Evolutionary conservation across 352 stramenopile species (phyloP), one percentile per base, ranked within the genome.

Genomic region (Paralagenidium karlingii): DNA sequence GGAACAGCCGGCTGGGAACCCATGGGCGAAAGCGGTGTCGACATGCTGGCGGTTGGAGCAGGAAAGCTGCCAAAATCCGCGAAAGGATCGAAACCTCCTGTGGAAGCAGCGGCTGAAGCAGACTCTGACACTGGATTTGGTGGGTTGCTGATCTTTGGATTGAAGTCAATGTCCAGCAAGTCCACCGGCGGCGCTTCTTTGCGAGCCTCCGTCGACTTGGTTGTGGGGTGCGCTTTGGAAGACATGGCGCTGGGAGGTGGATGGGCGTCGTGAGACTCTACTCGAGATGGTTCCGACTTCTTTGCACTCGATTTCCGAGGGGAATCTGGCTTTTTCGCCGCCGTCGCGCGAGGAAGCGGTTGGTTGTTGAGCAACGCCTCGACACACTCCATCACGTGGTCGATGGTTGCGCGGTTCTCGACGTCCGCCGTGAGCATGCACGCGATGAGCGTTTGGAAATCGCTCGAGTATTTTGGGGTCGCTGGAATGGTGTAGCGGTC

Each of bases 401-500:
- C 75, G 41, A 97, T 94, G 32, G 82, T 92, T 8, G 87, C 83
- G 18, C 92, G 61, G 34, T 87, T 70, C 31, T 95, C 92, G 8
- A 79, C 75, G 41, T 97, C 86, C 0, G 84, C 58, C 16, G 81
- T 86, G 3, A 98, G 59, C 82, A 96, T 96, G 37, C 86, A 65
- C 43, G 89, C 67, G 34, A 98, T 83, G 8, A 97, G 65, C 29
- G 83, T 69, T 22, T 93, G 70, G 1, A 97, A 43, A 34, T 85
- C 58, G 1, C 73, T 54, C n/a, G 82, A 91, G 56, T 96, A 96
- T 10, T 68, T 64, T 46, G 95, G 91, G 33, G 81, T 65, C 10
- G 84, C 65, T 8, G 90, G 93, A 49, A 97, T 94, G 40, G 83
- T 87, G 59, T 97, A 96, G 24, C 90, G 92, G 45, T 83, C 75